These are phyloP conservation scores for Pseudogymnoascus sp. DNA, from an alignment of 2,329 filamentous ascomycete species.

Conservation along the genomic window DNA sequence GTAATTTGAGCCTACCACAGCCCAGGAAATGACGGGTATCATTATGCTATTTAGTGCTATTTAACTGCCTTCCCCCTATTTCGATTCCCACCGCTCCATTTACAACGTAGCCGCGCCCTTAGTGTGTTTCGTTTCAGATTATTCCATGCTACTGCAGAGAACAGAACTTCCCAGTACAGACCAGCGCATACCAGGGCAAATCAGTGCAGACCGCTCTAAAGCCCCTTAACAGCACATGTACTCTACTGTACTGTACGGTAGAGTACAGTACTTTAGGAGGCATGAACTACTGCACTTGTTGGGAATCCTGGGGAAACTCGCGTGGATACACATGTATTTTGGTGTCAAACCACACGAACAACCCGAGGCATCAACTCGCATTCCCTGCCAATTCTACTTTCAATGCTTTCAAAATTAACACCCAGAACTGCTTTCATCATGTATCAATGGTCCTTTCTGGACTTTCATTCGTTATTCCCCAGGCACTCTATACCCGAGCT, in stretches of 20 bases:
- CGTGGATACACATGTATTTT: background rate
- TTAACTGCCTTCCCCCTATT: background rate
- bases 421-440: background rate
- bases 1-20: background rate
- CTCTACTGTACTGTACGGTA: background rate
- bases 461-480: background rate
- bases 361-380: background rate
- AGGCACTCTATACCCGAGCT: background rate
- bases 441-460: background rate
- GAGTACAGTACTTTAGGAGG: background rate
- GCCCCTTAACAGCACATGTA: constrained; percentile 4
- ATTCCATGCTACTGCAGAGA: constrained; percentile 3
- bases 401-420: background rate
- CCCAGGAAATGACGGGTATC: background rate
- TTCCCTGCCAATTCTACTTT: background rate
- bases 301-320: background rate
- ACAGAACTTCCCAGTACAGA: background rate
- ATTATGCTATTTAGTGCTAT: background rate
- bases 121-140: constrained; percentile 6
- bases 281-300: background rate
- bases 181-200: background rate
- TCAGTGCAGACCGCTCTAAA: background rate
- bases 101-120: background rate
- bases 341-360: background rate
- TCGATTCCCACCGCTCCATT: background rate